Percentiles rank a stretch among this genome's conserved stretches.
Conservation (phyloP, 2,329 filamentous ascomycete genomes). For the Emergomyces pasteurianus region DNA sequence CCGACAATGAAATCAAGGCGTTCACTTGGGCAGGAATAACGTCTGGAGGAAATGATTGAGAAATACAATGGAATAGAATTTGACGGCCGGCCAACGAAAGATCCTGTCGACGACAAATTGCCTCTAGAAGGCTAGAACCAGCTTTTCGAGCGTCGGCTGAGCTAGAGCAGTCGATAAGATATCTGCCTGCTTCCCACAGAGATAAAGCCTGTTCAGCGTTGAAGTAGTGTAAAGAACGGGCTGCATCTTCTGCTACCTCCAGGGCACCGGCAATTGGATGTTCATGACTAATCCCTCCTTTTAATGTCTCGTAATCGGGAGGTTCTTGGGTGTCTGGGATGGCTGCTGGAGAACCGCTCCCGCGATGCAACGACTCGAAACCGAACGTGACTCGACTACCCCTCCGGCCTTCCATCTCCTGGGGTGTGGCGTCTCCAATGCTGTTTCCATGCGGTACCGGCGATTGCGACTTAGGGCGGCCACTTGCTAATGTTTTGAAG, state of each 20-base stretch:
- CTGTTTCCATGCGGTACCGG: constrained; percentile 22
- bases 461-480: constrained; percentile 28
- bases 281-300: constrained; percentile 23
- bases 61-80: constrained; percentile 26
- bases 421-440: constrained; percentile 19
- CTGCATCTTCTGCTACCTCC: constrained; percentile 27
- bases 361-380: constrained; percentile 32
- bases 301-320: constrained; percentile 28
- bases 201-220: constrained; percentile 28
- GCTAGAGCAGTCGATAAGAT: constrained; percentile 25
- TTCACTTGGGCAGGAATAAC: constrained; percentile 28
- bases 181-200: constrained; percentile 28
- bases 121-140: constrained; percentile 25
- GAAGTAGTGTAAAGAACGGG: constrained; percentile 24
- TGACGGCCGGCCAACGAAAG: constrained; percentile 24
- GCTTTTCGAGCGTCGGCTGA: constrained; percentile 26
- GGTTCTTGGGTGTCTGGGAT: constrained; percentile 27
- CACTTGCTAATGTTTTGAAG: constrained; percentile 30
- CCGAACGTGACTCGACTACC: constrained; percentile 23
- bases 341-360: constrained; percentile 21
- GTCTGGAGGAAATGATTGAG: constrained; percentile 22
- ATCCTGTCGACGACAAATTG: constrained; percentile 28
- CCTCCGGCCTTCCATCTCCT: constrained; percentile 23
- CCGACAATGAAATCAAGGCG: constrained; percentile 29
- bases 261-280: constrained; percentile 24